Evolutionary conservation across 1,139 yeast species (phyloP), one percentile per base, ranked within the genome.

Genomic region (Pichia sp.): DNA sequence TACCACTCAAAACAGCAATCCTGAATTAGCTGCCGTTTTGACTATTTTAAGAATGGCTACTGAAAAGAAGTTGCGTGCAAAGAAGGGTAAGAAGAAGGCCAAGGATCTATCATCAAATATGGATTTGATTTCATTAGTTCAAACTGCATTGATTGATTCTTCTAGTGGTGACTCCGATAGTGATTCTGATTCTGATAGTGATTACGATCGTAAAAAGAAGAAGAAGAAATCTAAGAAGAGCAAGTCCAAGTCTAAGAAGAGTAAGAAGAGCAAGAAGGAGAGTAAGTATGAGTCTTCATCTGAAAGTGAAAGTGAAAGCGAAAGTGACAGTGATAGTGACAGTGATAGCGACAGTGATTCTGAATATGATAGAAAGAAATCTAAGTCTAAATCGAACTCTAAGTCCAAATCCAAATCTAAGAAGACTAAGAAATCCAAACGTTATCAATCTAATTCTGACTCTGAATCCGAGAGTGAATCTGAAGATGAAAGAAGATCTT

Each of bases 1-100:
- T 7, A 5, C 27, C 2, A 19, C 15, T 6, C 19, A 4, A 12
- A n/a, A 12, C 10, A 33, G 19, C 12, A 45, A 30, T 11, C 38
- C 41, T 3, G 50, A 47, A 40, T 19, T 47, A 18, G 22, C 40
- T 12, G 40, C 45, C 8, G 8, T 47, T 21, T 21, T 47, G 19
- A 17, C 20, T 6, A 22, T 44, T 4, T 30, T 47, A 11, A 20
- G 47, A 20, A 11, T 40, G 14, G 40, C 42, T 8, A 37, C 42
- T 6, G 45, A 40, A 14, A 47, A 40, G 38, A 40, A 34, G 20
- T n/a, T 44, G 5, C 42, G 39, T 32, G 20, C 40, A 5, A 45
- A 45, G 34, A 28, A 32, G n/a, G 47, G 50, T 34, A 44, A 38
- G 30, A 44, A 38, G 32, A 38, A 44, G 14, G 43, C 50, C 4